These are phyloP conservation scores for Sphagnum fallax DNA, from an alignment of 228 moss, liverwort and hornwort species.

Conservation along the genomic window DNA sequence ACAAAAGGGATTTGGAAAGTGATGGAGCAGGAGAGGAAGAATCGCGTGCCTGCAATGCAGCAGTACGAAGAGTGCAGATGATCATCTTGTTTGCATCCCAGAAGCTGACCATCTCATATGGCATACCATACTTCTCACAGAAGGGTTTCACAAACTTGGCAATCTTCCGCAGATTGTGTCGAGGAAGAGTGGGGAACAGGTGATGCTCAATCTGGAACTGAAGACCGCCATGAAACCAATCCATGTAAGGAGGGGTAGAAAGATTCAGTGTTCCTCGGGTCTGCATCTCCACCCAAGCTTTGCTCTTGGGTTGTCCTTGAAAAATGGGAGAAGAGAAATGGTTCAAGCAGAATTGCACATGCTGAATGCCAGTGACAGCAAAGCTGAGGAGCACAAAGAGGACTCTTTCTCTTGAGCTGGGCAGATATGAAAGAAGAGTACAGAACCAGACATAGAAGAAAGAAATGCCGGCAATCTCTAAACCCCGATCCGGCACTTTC, in stretches of 20 bases:
- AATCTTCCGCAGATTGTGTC: slow-evolving; percentile 89
- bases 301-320: slow-evolving; percentile 76
- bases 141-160: slow-evolving; percentile 70
- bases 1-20: slow-evolving; percentile 70
- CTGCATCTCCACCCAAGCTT: slow-evolving; percentile 82
- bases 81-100: slow-evolving; percentile 94
- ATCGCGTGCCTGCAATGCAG: slow-evolving; percentile 86
- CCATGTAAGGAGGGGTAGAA: slow-evolving; percentile 77
- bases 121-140: slow-evolving; percentile 79
- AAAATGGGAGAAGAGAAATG: slow-evolving; percentile 94
- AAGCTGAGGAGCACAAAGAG: slow-evolving; percentile 71
- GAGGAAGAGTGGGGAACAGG: slow-evolving; percentile 86
- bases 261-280: slow-evolving; percentile 81
- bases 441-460: slow-evolving; percentile 91
- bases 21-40: slow-evolving; percentile 58
- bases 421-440: slow-evolving; percentile 58
- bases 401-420: slow-evolving; percentile 43
- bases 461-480: slow-evolving; percentile 58
- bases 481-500: slow-evolving; percentile 59
- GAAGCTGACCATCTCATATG: slow-evolving; percentile 79
- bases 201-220: slow-evolving; percentile 99
- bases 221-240: slow-evolving; percentile 98
- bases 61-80: slow-evolving; percentile 62
- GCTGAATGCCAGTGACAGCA: slow-evolving; percentile 85
- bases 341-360: slow-evolving; percentile 95